Evolutionary conservation across 1,284 basidiomycete species (phyloP).

Genomic region (Pseudozyma tsukubaensis): DNA sequence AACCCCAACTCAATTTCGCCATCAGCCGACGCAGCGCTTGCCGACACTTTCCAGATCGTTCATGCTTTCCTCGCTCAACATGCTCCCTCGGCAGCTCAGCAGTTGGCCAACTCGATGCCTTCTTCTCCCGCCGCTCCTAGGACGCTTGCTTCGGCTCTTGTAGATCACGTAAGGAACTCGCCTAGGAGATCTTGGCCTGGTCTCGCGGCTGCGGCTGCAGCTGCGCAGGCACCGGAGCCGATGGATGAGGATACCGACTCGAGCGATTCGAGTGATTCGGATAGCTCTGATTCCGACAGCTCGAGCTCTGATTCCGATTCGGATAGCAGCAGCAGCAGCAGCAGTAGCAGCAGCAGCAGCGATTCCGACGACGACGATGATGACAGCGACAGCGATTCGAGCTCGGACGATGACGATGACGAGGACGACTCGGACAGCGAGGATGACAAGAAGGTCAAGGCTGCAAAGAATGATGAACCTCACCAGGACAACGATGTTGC

Average conservation of each 20-base stretch:
- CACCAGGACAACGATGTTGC: conserved; percentile 37
- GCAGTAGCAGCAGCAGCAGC: conserved; percentile 4
- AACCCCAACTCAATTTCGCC: conserved; percentile 19
- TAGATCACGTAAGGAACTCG: conserved; percentile 46
- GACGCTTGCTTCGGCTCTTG: conserved; percentile 40
- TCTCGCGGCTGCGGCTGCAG: background rate
- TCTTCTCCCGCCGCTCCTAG: conserved; percentile 28
- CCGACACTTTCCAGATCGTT: conserved; percentile 46
- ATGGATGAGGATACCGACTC: conserved; percentile 30
- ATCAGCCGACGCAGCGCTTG: conserved; percentile 30
- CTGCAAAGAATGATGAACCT: conserved; percentile 23
- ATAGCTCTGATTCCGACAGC: conserved; percentile 10
- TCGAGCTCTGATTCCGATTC: conserved; percentile 15
- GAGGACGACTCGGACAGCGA: conserved; percentile 20
- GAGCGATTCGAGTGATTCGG: conserved; percentile 5
- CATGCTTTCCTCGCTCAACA: conserved; percentile 47
- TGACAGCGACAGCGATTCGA: conserved; percentile 16
- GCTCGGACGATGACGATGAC: background rate
- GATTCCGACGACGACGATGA: conserved; percentile 29
- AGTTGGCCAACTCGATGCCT: conserved; percentile 32
- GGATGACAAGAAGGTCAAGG: conserved; percentile 36
- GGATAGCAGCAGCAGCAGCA: background rate
- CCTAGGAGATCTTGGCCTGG: conserved; percentile 44
- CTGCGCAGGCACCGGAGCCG: conserved; percentile 8
- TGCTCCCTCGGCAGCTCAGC: conserved; percentile 35